Base-by-base conservation (phyloP, 176 grass and related monocot species). In the Bromus sterilis region DNA sequence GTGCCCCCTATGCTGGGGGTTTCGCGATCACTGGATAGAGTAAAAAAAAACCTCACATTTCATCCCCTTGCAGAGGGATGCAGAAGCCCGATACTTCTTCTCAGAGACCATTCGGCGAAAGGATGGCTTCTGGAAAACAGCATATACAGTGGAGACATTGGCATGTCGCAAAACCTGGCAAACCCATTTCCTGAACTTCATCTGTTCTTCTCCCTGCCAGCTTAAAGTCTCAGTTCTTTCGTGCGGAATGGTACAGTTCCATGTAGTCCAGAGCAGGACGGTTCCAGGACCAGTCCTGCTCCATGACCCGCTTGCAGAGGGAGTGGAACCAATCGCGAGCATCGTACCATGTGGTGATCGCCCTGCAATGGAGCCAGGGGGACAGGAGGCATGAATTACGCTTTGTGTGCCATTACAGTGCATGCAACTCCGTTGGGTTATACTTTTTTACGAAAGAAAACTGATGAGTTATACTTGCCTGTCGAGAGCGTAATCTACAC, bases 231-330 rank as follows among this genome's bases (percentile, higher is more conserved):
- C 82, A 87, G 72, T 72, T 80, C 56, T 93, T 98, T 74, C 89
- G 93, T 6, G 93, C 81, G 0, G 93, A 89, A 84, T 93, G 87
- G 76, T 98, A 98, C 40, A 98, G 59, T 56, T 98, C 96, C 66
- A 98, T 84, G 76, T 95, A 95, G 78, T 98, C 92, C 56, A 95
- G 62, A 40, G 96, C 90, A 34, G 96, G 93, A 15, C 96, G 91
- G 80, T 98, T 98, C 96, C 93, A 98, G 7, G 92, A 89, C 96
- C 96, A 98, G 59, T 98, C 96, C 79, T 98, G 96, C 78, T 95
- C 88, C 96, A 98, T 98, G 32, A 91, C 96, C 56, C 79, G 81
- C 86, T 93, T 98, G 89, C 93, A 95, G 56, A 98, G 67, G 23
- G 39, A 79, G 82, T 93, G 43, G 36, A 98, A 88, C 90, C 88